These are phyloP conservation scores for Gamsiella multidivaricata DNA, from an alignment of 192 early-diverging fungal species.

Conservation along the genomic window DNA sequence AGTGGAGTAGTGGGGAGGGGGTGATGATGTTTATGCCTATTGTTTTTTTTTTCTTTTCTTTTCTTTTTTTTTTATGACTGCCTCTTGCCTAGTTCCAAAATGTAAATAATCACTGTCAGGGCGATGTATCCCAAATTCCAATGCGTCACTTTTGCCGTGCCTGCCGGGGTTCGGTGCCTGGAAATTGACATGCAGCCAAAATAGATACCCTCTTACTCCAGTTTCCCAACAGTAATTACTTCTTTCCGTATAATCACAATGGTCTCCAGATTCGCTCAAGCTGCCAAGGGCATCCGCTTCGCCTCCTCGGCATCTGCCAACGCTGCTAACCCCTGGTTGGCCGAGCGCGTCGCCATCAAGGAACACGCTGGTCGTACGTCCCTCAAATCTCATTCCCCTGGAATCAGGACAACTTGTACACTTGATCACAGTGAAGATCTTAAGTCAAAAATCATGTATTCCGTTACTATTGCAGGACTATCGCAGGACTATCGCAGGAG, in stretches of 20 bases:
- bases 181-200: too few species aligned
- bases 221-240: not conserved
- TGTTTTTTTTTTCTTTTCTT: slow-evolving; percentile 13
- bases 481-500: too few species aligned
- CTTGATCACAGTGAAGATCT: too few species aligned
- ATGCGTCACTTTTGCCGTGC: slow-evolving; percentile 7
- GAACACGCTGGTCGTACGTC: slow-evolving; percentile 54
- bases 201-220: too few species aligned
- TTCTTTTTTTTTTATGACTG: slow-evolving; percentile 34
- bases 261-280: slow-evolving; percentile 50
- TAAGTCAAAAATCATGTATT: too few species aligned
- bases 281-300: slow-evolving; percentile 54
- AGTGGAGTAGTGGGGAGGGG: not conserved
- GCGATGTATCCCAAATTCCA: too few species aligned
- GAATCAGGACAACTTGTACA: too few species aligned
- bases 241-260: slow-evolving; percentile 7
- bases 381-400: not conserved
- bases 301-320: slow-evolving; percentile 23
- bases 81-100: not conserved
- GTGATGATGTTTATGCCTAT: slow-evolving; percentile 7
- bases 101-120: too few species aligned
- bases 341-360: slow-evolving; percentile 48
- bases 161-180: too few species aligned
- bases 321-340: slow-evolving; percentile 51
- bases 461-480: too few species aligned